A percentile compares a stretch with the other conserved stretches of the same genome.
Evolutionary conservation across 2,329 filamentous ascomycete species (phyloP).

Genomic region (Aspergillus hortae): DNA sequence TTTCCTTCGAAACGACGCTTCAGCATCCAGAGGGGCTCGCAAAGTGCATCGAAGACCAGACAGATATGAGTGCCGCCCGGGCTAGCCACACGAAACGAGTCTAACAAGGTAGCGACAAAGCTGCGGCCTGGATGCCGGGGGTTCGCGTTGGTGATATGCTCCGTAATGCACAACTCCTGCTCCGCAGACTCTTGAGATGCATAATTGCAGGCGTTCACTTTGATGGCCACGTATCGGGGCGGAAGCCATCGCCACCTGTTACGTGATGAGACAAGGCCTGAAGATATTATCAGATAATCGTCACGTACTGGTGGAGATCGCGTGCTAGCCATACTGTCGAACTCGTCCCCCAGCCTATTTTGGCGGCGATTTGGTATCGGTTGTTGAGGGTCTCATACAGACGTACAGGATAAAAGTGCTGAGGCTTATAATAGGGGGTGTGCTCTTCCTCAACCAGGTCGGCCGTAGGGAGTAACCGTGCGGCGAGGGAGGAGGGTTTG

Average conservation of each 20-base stretch:
- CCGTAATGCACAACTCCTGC: constrained; percentile 29
- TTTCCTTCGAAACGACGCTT: constrained; percentile 23
- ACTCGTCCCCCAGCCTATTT: constrained; percentile 38
- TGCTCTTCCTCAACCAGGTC: constrained; percentile 12
- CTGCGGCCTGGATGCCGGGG: constrained; percentile 26
- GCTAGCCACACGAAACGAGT: constrained; percentile 30
- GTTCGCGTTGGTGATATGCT: constrained; percentile 27
- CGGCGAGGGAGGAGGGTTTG: constrained; percentile 1
- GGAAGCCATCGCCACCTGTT: constrained; percentile 23
- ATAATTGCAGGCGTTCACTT: constrained; percentile 29
- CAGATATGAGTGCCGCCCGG: constrained; percentile 31
- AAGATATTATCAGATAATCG: constrained; percentile 2
- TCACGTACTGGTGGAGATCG: constrained; percentile 23
- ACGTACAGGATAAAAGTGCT: constrained; percentile 14
- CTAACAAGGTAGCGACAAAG: constrained; percentile 31
- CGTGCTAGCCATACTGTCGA: constrained; percentile 42
- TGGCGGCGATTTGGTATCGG: constrained; percentile 36
- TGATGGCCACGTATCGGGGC: constrained; percentile 31
- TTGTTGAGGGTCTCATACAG: constrained; percentile 23
- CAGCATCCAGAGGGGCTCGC: constrained; percentile 33
- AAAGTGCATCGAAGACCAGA: constrained; percentile 34
- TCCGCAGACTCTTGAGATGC: constrained; percentile 17
- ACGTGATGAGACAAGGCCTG: constrained; percentile 5
- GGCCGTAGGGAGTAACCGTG: constrained; percentile 6
- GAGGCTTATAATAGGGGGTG: constrained; percentile 11